A percentile compares a stretch with the other conserved stretches of the same genome.
These are phyloP conservation scores for Debaryomyces subglobosus DNA, from an alignment of 1,139 yeast species.

Conservation along the genomic window DNA sequence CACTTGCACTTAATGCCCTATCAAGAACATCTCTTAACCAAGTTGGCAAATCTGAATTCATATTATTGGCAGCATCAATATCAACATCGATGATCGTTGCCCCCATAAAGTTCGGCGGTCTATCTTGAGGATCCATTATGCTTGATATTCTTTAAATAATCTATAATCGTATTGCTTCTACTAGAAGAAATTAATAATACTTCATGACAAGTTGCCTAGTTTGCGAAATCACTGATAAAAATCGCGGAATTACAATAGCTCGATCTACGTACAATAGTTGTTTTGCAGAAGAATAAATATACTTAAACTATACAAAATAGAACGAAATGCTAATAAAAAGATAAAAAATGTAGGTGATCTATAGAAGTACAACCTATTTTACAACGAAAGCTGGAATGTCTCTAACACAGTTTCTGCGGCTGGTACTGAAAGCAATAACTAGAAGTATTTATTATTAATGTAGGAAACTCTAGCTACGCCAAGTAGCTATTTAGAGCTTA, in stretches of 20 bases:
- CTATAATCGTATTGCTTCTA: background rate
- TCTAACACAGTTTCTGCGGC: background rate
- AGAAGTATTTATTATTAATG: background rate
- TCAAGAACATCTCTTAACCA: conserved; percentile 46
- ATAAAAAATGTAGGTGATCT: background rate
- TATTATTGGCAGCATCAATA: conserved; percentile 52
- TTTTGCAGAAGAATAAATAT: background rate
- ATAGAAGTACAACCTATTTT: background rate
- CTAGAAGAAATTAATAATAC: background rate
- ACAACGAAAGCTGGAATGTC: background rate
- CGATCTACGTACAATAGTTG: background rate
- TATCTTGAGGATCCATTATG: conserved; percentile 21
- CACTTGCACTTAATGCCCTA: conserved; percentile 36
- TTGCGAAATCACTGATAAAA: conserved; percentile 5
- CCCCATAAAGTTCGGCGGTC: conserved; percentile 20
- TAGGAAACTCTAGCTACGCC: background rate
- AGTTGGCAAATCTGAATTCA: conserved; percentile 43
- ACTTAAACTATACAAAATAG: conserved; percentile 1
- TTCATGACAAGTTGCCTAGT: background rate
- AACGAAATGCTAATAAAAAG: conserved; percentile 1
- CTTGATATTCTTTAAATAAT: background rate
- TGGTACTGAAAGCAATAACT: background rate
- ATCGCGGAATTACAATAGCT: conserved; percentile 2
- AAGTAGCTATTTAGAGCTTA: conserved; percentile 13
- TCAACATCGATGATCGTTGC: conserved; percentile 43